Conservation (phyloP, 2,329 filamentous ascomycete species). For the Didymella arachidicola region DNA sequence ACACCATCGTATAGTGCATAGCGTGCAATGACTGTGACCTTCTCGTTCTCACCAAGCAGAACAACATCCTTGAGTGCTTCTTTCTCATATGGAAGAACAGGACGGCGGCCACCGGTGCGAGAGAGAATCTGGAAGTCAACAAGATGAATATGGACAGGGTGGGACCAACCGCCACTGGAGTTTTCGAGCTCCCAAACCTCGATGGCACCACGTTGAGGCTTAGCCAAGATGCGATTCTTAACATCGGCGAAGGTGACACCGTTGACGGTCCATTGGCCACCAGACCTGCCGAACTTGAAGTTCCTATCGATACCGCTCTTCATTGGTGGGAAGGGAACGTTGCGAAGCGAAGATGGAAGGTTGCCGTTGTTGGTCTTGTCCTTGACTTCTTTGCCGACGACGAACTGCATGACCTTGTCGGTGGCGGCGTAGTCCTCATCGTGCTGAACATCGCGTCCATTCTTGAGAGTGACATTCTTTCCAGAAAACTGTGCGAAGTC, state of each 20-base stretch:
- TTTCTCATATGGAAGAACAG: slow-evolving; percentile 62
- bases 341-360: slow-evolving; percentile 39
- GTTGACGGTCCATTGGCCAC: slow-evolving; percentile 51
- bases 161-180: slow-evolving; percentile 59
- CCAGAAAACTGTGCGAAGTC: slow-evolving; percentile 62
- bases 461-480: slow-evolving; percentile 59
- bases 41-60: slow-evolving; percentile 61
- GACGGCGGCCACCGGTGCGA: slow-evolving; percentile 54
- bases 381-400: slow-evolving; percentile 52
- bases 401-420: slow-evolving; percentile 53
- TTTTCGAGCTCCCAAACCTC: slow-evolving; percentile 57
- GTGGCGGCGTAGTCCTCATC: slow-evolving; percentile 62
- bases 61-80: slow-evolving; percentile 66
- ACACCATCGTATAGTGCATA: slow-evolving; percentile 56
- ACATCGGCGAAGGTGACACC: slow-evolving; percentile 48
- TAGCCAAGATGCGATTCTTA: slow-evolving; percentile 48
- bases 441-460: slow-evolving; percentile 56
- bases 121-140: slow-evolving; percentile 65
- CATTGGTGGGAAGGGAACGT: slow-evolving; percentile 44
- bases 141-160: slow-evolving; percentile 66
- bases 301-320: slow-evolving; percentile 41
- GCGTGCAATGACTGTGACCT: slow-evolving; percentile 42
- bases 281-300: slow-evolving; percentile 45
- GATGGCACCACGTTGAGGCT: slow-evolving; percentile 44
- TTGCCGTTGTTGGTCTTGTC: slow-evolving; percentile 36